phyloP scores from a whole-genome alignment of 495 filamentous ascomycete species.

The Talaromyces thailandensis region DNA sequence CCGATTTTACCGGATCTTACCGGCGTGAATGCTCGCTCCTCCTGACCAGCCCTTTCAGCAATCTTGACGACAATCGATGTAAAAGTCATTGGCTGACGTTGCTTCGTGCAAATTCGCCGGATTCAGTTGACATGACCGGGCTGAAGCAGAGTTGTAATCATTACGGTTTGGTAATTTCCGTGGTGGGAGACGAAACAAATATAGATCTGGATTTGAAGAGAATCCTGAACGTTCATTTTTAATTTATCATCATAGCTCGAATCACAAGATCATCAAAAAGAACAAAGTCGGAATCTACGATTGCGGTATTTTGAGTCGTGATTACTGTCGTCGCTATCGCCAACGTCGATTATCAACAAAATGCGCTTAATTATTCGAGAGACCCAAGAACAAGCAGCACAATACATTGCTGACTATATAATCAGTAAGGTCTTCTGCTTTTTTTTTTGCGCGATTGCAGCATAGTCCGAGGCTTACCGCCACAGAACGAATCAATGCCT shows the following conservation, averaged over 20 bases:
- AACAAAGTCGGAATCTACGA: background rate
- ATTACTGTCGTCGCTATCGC: background rate
- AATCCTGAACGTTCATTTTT: background rate
- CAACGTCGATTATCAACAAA: background rate
- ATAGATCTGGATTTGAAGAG: background rate
- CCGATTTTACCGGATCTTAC: background rate
- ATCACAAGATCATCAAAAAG: background rate
- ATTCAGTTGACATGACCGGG: background rate
- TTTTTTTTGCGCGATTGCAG: background rate
- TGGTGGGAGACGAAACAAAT: background rate
- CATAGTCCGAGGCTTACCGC: background rate
- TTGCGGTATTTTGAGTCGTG: background rate
- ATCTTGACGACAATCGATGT: background rate
- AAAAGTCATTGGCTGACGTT: background rate
- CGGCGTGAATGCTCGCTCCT: background rate
- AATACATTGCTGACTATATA: constrained; percentile 77
- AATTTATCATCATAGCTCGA: background rate
- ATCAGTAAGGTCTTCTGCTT: constrained; percentile 43
- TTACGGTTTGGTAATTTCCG: background rate
- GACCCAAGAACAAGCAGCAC: constrained; percentile 51
- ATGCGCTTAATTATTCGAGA: constrained; percentile 61
- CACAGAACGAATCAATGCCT: constrained; percentile 56
- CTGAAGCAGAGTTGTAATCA: background rate
- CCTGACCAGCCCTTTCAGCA: background rate
- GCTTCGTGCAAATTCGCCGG: background rate